Conservation (phyloP, 2,329 filamentous ascomycete species). For the Hypoxylon sp. region DNA sequence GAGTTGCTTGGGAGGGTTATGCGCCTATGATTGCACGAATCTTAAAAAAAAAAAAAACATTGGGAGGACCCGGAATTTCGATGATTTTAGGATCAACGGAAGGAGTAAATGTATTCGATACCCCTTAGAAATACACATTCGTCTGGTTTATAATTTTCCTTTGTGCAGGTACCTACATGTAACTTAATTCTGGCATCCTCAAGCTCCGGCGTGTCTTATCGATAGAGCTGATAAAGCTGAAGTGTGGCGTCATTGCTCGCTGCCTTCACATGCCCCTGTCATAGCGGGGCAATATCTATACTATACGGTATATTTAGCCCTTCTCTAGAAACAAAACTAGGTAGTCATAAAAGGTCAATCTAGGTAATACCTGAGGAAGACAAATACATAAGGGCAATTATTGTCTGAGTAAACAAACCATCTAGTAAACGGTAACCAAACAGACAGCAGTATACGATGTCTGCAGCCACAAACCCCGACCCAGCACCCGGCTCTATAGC, state of each 20-base stretch:
- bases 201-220: constrained; percentile 8
- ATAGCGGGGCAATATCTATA: constrained; percentile 37
- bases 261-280: constrained; percentile 33
- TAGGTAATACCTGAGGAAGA: background rate
- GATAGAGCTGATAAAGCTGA: constrained; percentile 27
- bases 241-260: constrained; percentile 39
- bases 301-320: background rate
- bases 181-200: background rate
- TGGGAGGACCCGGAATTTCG: background rate
- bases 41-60: background rate
- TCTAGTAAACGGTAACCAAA: background rate
- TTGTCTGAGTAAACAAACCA: background rate
- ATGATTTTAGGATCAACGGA: background rate
- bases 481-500: constrained; percentile 57
- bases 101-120: background rate
- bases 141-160: too few species aligned
- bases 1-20: background rate
- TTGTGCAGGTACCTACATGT: background rate
- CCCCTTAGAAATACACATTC: background rate
- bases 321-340: background rate
- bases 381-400: background rate
- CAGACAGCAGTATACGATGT: constrained; percentile 27
- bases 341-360: constrained; percentile 6
- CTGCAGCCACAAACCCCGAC: constrained; percentile 56
- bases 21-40: constrained; percentile 12